Evolutionary conservation across 1,139 yeast species (phyloP).

Genomic region (Zygosaccharomyces sapae): DNA sequence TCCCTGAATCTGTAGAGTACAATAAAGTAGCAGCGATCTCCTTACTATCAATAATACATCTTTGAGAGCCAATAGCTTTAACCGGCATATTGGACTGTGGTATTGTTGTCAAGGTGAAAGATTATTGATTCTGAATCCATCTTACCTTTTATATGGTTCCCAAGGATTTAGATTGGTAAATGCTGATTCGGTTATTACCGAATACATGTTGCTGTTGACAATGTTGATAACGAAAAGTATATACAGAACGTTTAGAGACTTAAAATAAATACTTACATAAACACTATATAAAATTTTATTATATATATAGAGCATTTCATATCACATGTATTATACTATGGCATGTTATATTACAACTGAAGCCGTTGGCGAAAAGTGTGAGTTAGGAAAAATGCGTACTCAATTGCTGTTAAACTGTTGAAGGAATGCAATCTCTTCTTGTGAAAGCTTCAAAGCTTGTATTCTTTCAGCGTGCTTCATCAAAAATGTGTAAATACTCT

Average conservation of each 20-base stretch:
- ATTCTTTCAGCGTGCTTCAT: constrained; percentile 23
- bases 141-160: not conserved
- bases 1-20: constrained; percentile 60
- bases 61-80: constrained; percentile 59
- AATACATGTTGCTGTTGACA: not conserved
- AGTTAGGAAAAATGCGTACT: not conserved
- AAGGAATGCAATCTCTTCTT: constrained; percentile 26
- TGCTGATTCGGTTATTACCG: not conserved
- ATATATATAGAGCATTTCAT: not conserved
- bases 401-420: constrained; percentile 15
- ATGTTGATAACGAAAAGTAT: not conserved
- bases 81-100: constrained; percentile 41
- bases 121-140: not conserved
- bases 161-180: not conserved
- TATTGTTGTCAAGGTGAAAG: not conserved
- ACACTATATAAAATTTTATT: not conserved
- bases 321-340: no score
- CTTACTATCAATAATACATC: constrained; percentile 53
- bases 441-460: constrained; percentile 20
- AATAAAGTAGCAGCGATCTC: constrained; percentile 64
- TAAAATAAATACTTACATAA: constrained; percentile 1
- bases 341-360: constrained; percentile 3
- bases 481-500: constrained; percentile 27
- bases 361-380: not conserved
- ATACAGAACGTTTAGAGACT: not conserved